Percentiles rank a stretch among this genome's conserved stretches.
phyloP scores from a whole-genome alignment of 495 filamentous ascomycete genomes.

The Aspergillus bertholletiae region DNA sequence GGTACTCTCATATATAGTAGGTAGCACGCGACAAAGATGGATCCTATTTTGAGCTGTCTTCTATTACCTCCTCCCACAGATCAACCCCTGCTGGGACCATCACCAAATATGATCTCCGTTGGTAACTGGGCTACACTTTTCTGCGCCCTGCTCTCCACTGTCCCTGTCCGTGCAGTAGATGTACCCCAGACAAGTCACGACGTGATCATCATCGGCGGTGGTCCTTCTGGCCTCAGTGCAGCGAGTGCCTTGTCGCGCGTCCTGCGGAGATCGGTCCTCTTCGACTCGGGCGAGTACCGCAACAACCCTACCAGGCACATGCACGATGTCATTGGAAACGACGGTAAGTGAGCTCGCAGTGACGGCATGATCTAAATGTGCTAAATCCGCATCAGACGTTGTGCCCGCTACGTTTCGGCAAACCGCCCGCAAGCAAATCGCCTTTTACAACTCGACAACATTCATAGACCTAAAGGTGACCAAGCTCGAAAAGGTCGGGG shows the following conservation, averaged over 20 bases:
- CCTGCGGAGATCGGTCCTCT: neutral
- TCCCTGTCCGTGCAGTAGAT: neutral
- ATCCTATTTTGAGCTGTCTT: too few species aligned
- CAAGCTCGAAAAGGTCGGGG: conserved; percentile 6
- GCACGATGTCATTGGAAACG: neutral
- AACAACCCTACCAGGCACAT: neutral
- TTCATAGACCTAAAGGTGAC: conserved; percentile 7
- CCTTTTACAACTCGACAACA: conserved; percentile 1
- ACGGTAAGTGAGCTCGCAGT: neutral
- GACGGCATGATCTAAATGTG: neutral
- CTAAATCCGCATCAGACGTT: neutral
- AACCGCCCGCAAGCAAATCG: neutral
- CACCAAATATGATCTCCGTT: neutral
- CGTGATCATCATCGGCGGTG: neutral
- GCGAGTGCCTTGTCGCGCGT: neutral
- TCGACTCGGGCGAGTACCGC: neutral
- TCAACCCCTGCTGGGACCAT: too few species aligned
- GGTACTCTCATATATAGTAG: too few species aligned
- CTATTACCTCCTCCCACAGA: too few species aligned
- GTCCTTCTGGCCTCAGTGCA: neutral
- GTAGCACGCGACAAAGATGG: too few species aligned
- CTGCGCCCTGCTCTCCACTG: neutral
- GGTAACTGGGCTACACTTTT: neutral
- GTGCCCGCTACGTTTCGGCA: neutral
- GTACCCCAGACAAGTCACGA: neutral